Evolutionary conservation across 257 asterid species (phyloP).

Genomic region (Salvia hispanica): DNA sequence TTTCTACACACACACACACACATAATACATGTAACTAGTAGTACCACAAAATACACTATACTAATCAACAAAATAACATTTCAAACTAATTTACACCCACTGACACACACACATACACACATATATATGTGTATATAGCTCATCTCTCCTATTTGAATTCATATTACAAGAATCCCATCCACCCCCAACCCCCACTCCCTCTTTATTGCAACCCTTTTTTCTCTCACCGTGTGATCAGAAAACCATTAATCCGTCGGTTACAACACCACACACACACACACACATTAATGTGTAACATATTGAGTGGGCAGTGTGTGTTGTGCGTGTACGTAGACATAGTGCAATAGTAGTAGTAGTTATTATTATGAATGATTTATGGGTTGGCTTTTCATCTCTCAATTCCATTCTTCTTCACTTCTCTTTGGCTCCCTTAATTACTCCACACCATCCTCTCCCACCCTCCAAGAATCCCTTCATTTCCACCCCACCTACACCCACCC

Average conservation of each 20-base stretch:
- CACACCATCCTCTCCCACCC: constrained; percentile 45
- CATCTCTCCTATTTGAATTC: constrained; percentile 12
- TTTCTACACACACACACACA: too few species aligned
- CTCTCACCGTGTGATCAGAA: constrained; percentile 47
- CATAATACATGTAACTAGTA: too few species aligned
- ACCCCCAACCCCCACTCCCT: constrained; percentile 19
- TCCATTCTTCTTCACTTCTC: constrained; percentile 5
- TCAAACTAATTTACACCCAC: too few species aligned
- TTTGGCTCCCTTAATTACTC: constrained; percentile 39
- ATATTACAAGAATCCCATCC: constrained; percentile 19
- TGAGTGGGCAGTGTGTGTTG: constrained; percentile 18
- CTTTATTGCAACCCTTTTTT: constrained; percentile 39
- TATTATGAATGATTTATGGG: constrained; percentile 38
- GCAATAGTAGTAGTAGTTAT: constrained; percentile 26
- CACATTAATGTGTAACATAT: constrained; percentile 10
- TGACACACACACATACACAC: too few species aligned
- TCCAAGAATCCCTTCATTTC: constrained; percentile 48
- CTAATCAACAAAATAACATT: too few species aligned
- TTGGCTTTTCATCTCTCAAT: constrained; percentile 31
- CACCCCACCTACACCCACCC: constrained; percentile 5
- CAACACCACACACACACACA: constrained; percentile 30
- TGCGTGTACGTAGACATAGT: constrained; percentile 37
- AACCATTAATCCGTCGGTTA: constrained; percentile 65
- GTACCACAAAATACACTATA: too few species aligned
- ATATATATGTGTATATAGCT: background rate